Evolutionary conservation across 1,139 yeast species (phyloP), one percentile per base, ranked within the genome.

Genomic region (Suhomyces maxii): DNA sequence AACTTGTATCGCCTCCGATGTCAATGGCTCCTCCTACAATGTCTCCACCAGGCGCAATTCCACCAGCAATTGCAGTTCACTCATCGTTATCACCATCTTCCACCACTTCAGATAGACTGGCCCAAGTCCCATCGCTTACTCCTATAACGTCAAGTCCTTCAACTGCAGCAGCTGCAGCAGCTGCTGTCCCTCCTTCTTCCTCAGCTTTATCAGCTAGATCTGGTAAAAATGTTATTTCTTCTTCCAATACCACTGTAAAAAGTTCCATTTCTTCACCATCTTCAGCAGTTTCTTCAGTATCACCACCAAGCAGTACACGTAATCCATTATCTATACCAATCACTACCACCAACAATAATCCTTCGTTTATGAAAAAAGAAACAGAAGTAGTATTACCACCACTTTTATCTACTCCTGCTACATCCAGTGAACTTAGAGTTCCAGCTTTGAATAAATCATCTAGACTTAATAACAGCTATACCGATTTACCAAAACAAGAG

Each of bases 71-170:
- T 12, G 36, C 49, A 26, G 38, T 47, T 36, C 44, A 50, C 36
- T 18, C 41, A 7, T 39, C 44, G 6, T 23, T 43, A 2, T 35
- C 47, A 4, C 28, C 49, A 7, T 26, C 37, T 10, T 31, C 49
- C 9, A 26, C 46, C n/a, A 25, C 41, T 8, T 40, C 46, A 4
- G 46, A 42, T 12, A 36, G 46, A 34, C 46, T 45, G 6, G 28
- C 9, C 12, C 44, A 36, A 28, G 36, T 50, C 14, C 56, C 53
- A 11, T 48, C 51, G 40, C 49, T 51, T 39, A 50, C 51, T 3
- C 55, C 56, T 3, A 50, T 53, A 11, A 53, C 54, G 1, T 52
- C 56, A 8, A 52, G 53, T 36, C 51, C 56, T 0, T 47, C 55
- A 4, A 36, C 52, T 1, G 56, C 56, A 2, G 49, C 51, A 3